These are phyloP conservation scores for Pythium volutum DNA, from an alignment of 352 stramenopile genomes.

Conservation along the genomic window DNA sequence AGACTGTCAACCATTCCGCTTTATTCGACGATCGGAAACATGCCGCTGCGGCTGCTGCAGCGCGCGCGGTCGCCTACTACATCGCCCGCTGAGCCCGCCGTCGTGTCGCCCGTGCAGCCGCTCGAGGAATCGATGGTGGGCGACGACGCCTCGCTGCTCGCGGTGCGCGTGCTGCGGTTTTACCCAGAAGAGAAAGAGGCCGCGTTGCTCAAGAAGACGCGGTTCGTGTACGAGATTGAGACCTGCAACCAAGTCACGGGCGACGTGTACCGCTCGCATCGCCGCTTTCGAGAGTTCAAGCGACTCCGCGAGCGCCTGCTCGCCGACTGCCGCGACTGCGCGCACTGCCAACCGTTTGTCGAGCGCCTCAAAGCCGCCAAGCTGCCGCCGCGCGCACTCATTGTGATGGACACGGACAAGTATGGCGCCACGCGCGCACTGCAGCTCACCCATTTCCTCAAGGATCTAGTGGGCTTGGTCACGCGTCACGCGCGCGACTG, in stretches of 20 bases:
- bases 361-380: constrained; percentile 50
- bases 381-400: constrained; percentile 42
- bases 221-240: constrained; percentile 77
- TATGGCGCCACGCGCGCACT: constrained; percentile 54
- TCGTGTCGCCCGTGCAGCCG: constrained; percentile 2
- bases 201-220: constrained; percentile 51
- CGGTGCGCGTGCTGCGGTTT: constrained; percentile 59
- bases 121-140: neutral
- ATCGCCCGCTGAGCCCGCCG: neutral
- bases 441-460: constrained; percentile 64
- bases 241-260: constrained; percentile 59
- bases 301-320: constrained; percentile 60
- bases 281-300: constrained; percentile 70
- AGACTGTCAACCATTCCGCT: neutral
- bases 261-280: constrained; percentile 48
- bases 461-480: constrained; percentile 49
- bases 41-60: constrained; percentile 7
- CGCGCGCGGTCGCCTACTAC: neutral
- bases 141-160: constrained; percentile 27
- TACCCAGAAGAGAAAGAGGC: constrained; percentile 49
- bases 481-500: constrained; percentile 39
- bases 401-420: constrained; percentile 58
- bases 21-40: neutral
- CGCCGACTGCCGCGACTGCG: constrained; percentile 50
- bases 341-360: constrained; percentile 42